These are phyloP conservation scores for Candida pseudofarinosa DNA, from an alignment of 805 yeast species.

Conservation along the genomic window DNA sequence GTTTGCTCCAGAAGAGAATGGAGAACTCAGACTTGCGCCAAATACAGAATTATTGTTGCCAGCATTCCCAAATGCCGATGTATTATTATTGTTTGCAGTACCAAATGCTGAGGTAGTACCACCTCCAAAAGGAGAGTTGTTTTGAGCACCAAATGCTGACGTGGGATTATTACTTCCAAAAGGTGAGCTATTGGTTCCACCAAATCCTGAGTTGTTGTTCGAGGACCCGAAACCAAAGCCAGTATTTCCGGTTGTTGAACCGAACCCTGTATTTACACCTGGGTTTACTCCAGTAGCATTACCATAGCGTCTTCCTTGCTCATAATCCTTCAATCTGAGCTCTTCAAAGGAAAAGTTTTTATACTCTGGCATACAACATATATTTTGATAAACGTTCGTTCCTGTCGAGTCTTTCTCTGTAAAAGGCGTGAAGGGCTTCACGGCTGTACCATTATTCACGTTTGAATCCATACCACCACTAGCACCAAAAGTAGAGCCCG, in stretches of 20 bases:
- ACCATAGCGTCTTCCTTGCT: slow-evolving; percentile 63
- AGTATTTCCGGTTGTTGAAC: slow-evolving; percentile 13
- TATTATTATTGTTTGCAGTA: slow-evolving; percentile 15
- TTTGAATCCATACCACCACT: slow-evolving; percentile 21
- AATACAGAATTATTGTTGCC: slow-evolving; percentile 15
- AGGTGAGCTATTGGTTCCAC: slow-evolving; percentile 13
- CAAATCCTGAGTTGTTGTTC: slow-evolving; percentile 18
- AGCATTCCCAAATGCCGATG: slow-evolving; percentile 11
- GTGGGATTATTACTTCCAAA: slow-evolving; percentile 37
- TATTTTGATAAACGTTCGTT: slow-evolving; percentile 60
- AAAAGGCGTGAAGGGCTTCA: slow-evolving; percentile 63
- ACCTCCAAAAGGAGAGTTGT: slow-evolving; percentile 14
- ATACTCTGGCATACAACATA: slow-evolving; percentile 89
- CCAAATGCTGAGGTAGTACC: slow-evolving; percentile 27
- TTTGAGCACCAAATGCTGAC: slow-evolving; percentile 30
- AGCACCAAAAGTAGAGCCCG: slow-evolving; percentile 14
- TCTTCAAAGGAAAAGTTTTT: slow-evolving; percentile 80
- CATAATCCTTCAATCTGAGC: slow-evolving; percentile 83
- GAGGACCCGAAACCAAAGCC: slow-evolving; percentile 18
- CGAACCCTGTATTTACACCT: slow-evolving; percentile 21
- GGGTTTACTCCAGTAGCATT: slow-evolving; percentile 32
- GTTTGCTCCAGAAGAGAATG: slow-evolving; percentile 8
- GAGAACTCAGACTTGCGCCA: slow-evolving; percentile 39
- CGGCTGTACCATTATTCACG: slow-evolving; percentile 62
- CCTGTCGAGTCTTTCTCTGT: slow-evolving; percentile 69